Percentiles rank a stretch among this genome's conserved stretches.
Conservation (phyloP, 768 basidiomycete species). For the Auriscalpium orientale region DNA sequence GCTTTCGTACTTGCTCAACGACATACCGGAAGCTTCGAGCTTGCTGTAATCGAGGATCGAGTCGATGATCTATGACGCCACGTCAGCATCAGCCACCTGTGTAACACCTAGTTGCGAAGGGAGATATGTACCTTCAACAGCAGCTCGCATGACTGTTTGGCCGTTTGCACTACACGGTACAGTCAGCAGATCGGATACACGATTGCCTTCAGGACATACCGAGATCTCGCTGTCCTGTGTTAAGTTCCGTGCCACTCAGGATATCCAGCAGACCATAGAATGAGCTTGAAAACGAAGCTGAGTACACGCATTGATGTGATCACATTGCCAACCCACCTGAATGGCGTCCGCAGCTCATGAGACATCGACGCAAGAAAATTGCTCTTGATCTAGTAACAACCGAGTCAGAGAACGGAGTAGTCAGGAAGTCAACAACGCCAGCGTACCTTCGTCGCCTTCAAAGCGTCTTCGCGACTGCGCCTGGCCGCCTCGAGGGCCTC, state of each 20-base stretch:
- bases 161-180: constrained; percentile 50
- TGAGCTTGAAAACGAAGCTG: constrained; percentile 33
- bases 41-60: constrained; percentile 77
- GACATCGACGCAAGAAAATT: constrained; percentile 73
- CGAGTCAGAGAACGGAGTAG: neutral
- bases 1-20: neutral
- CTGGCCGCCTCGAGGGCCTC: constrained; percentile 65
- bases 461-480: constrained; percentile 61
- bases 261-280: constrained; percentile 74
- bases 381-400: constrained; percentile 53
- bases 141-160: constrained; percentile 71
- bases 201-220: constrained; percentile 27
- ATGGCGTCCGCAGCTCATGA: constrained; percentile 70
- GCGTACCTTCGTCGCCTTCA: constrained; percentile 62
- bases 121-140: constrained; percentile 45
- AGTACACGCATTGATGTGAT: neutral
- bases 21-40: constrained; percentile 59
- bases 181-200: neutral
- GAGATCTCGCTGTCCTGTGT: constrained; percentile 62
- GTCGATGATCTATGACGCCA: constrained; percentile 54
- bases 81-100: constrained; percentile 1
- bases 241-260: constrained; percentile 63
- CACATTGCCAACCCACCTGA: constrained; percentile 39
- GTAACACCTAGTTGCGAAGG: neutral
- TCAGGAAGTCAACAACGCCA: neutral